A percentile compares a stretch with the other conserved stretches of the same genome.
Conservation (phyloP, 1,284 basidiomycete species). For the Golubevia pallescens region DNA sequence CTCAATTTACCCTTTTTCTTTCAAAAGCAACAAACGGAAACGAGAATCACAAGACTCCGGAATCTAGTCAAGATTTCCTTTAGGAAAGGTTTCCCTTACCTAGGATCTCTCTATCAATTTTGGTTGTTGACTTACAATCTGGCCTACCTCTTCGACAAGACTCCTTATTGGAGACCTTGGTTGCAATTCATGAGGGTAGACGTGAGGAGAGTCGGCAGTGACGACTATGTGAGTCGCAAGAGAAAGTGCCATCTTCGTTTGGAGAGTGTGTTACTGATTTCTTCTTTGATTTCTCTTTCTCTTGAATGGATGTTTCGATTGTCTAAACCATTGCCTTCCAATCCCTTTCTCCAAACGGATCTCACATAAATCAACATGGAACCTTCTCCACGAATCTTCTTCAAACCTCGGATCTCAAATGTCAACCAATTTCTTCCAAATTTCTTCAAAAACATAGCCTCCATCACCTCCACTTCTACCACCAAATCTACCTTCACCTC, state of each 20-base stretch:
- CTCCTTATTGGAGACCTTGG: slow-evolving; percentile 90
- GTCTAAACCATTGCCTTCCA: too few species aligned
- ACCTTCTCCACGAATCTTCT: too few species aligned
- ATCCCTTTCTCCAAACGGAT: too few species aligned
- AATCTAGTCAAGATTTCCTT: slow-evolving; percentile 66
- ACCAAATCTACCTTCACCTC: slow-evolving; percentile 24
- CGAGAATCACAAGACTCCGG: slow-evolving; percentile 22
- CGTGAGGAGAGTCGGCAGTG: slow-evolving; percentile 76
- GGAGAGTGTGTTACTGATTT: too few species aligned
- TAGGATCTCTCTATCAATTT: slow-evolving; percentile 77
- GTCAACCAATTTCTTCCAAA: background rate
- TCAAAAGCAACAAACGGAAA: slow-evolving; percentile 15
- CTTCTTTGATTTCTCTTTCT: background rate
- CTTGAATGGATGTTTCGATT: too few species aligned
- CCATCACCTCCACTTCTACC: slow-evolving; percentile 19
- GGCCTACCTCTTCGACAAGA: slow-evolving; percentile 86
- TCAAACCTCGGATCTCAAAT: too few species aligned
- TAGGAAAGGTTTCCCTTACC: slow-evolving; percentile 80
- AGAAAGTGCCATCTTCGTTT: too few species aligned
- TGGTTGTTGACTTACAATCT: slow-evolving; percentile 85
- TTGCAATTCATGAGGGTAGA: slow-evolving; percentile 81
- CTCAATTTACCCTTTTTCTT: slow-evolving; percentile 3
- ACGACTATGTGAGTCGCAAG: slow-evolving; percentile 69
- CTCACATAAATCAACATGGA: too few species aligned
- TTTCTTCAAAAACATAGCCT: too few species aligned